Evolutionary conservation across 306 rosid genomes (phyloP), one percentile per base, ranked within the genome.

Genomic region (Potentilla sterilis): DNA sequence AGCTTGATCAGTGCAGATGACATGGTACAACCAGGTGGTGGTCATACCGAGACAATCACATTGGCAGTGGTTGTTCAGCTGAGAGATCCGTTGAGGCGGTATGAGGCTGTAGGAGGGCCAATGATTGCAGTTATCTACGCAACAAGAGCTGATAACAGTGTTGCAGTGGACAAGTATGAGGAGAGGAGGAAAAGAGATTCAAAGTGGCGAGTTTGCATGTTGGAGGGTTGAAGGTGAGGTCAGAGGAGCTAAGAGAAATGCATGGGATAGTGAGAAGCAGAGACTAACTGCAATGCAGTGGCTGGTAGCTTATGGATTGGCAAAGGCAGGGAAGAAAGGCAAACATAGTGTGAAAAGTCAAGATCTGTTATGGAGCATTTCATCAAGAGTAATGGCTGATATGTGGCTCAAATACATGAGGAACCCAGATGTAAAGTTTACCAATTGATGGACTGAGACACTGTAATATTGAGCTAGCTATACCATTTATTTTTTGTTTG

Each of bases 391-490:
- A 28, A 86, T 92, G 88, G 98, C 97, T 5, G 96, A 90, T 70
- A 90, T 92, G 99, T 96, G 99, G 99, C 98, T 96, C 79, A 96
- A 87, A 83, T 85, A 90, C 34, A 87, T 92, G 80, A 86, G 98
- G 80, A 96, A 96, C 78, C 99, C 98, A 68, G 88, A 92, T 66
- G 86, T 96, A 62, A 96, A 89, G 80, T 89, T 96, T 57, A 46
- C 74, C 42, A 78, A 79, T 70, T 89, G 78, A 81, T 47, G 18
- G 5, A 1, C 3, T 46, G 34, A 28, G 28, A 28, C 40, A 37
- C 40, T 59, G 10, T 34, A 38, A 61, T 32, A 38, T 42, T 74
- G 5, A 13, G 13, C 24, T 55, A 21, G 61, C 61, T 55, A 55
- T 55, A 40, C 37, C 37, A 73, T 12, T 8, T 58, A 9, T 14